Base-by-base conservation (phyloP, 1,284 basidiomycete genomes). In the Sphagnurus paluster region DNA sequence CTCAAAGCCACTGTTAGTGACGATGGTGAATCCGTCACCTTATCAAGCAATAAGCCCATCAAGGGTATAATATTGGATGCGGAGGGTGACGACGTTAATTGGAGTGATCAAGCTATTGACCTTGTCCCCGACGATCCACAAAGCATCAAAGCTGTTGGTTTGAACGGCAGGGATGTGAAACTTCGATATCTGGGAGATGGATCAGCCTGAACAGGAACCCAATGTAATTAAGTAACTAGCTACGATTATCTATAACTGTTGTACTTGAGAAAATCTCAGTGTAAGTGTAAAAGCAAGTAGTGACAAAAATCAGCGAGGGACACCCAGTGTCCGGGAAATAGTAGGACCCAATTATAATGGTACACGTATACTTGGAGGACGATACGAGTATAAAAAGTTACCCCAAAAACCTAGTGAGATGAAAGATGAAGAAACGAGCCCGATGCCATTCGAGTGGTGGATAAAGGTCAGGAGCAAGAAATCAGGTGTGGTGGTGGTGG, bases 41-140 rank as follows among this genome's bases (percentile, higher is more conserved):
- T 94, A 30, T 74, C 79, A 11, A 71, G 80, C 26, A 62, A 72
- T 53, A 80, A 78, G 55, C 93, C 93, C 2, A 75, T 95, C 68
- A 95, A 95, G 64, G 90, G 91, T 4, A 74, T 94, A 49, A 77
- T 94, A 33, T 75, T 96, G 44, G 88, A 90, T 52, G 83, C 81
- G 24, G 80, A 84, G 24, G 87, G 81, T 14, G 75, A 77, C 8
- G 82, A 85, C 44, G 81, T 80, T 29, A 73, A 75, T 57, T 93
- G 90, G 87, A 79, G 80, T 53, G 90, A 95, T 71, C 92, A 95
- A 64, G 90, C 83, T 4, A 80, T 95, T 55, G 93, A 95, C 67
- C 74, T 96, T 36, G 80, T 90, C 44, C 93, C 93, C 10, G 85
- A 79, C 35, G 93, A 95, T 67, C 75, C 78, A 41, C 90, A 93